Percentiles rank a stretch among this genome's conserved stretches.
These are phyloP conservation scores for Pseudogymnoascus verrucosus DNA, from an alignment of 2,329 filamentous ascomycete genomes.

Conservation along the genomic window DNA sequence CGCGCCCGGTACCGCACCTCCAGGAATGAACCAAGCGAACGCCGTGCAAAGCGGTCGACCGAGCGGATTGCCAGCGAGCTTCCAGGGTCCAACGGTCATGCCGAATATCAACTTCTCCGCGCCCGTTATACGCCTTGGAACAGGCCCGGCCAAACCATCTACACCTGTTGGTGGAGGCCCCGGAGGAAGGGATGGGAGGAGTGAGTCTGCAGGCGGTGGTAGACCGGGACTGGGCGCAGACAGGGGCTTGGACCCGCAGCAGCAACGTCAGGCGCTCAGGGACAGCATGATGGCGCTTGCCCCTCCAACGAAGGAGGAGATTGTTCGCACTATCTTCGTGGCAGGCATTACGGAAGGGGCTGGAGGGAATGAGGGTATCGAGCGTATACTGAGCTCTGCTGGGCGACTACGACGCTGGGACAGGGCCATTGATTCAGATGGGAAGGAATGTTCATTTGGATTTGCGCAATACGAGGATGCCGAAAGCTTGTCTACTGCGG, in stretches of 20 bases:
- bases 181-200: conserved; percentile 37
- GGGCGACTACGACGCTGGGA: conserved; percentile 82
- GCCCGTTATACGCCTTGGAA: conserved; percentile 88
- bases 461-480: conserved; percentile 94
- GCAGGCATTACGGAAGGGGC: conserved; percentile 74
- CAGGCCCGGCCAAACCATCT: conserved; percentile 59
- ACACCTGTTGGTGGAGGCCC: conserved; percentile 30
- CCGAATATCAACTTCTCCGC: conserved; percentile 98
- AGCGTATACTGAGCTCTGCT: conserved; percentile 68
- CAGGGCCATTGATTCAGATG: conserved; percentile 62
- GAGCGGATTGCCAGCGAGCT: conserved; percentile 70
- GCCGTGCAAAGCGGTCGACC: conserved; percentile 70
- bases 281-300: conserved; percentile 65
- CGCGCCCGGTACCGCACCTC: conserved; percentile 71
- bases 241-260: conserved; percentile 58
- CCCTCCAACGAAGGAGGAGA: conserved; percentile 82
- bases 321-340: conserved; percentile 83
- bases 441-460: conserved; percentile 79
- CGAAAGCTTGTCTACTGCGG: conserved; percentile 76
- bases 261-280: conserved; percentile 56
- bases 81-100: conserved; percentile 84
- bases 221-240: conserved; percentile 30
- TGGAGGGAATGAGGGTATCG: conserved; percentile 68
- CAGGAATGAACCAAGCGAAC: conserved; percentile 69
- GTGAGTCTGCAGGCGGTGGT: conserved; percentile 30